Evolutionary conservation across 2,329 filamentous ascomycete species (phyloP), one percentile per base, ranked within the genome.

Genomic region (Akanthomyces uredinophilus): DNA sequence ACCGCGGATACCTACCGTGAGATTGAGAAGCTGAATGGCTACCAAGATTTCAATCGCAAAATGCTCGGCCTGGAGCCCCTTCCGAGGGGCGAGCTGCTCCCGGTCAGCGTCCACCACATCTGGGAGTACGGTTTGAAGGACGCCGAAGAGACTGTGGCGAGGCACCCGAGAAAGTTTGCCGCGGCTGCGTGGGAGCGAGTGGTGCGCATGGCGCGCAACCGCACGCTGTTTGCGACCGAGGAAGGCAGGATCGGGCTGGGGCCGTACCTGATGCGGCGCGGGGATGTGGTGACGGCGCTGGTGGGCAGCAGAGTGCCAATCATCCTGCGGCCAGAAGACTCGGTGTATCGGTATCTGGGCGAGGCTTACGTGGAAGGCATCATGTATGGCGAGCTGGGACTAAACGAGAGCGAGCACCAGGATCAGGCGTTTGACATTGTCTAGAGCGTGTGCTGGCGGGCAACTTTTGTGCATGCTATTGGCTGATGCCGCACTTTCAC

Each of bases 341-440:
- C 7, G 14, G 24, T 18, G 53, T 37, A 57, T 24, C 41, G 44
- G 27, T 27, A 57, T n/a, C 27, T 57, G 7, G 54, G 54, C 3
- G 39, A 57, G 41, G 41, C 54, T 1, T 57, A 35, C 32, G n/a
- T 57, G 5, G 41, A 57, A 20, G 54, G 27, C 29, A 57, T 57
- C 39, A 57, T 57, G 54, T 20, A 57, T 13, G 54, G 54, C n/a
- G 41, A 57, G 43, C 54, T 57, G n/a, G 29, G 35, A 29, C 54
- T 57, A 14, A 29, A 35, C n/a, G 41, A 47, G 27, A n/a, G n/a
- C 13, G 29, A 47, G 29, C 18, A 37, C 43, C 29, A 11, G 7
- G 20, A 37, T 16, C 41, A 47, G 29, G n/a, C 13, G 14, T 57
- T 47, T 47, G 43, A 57, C 29, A 29, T 57, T 24, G 43, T 57